Conservation (phyloP, 1,284 basidiomycete species). For the Austroboletus niveus region DNA sequence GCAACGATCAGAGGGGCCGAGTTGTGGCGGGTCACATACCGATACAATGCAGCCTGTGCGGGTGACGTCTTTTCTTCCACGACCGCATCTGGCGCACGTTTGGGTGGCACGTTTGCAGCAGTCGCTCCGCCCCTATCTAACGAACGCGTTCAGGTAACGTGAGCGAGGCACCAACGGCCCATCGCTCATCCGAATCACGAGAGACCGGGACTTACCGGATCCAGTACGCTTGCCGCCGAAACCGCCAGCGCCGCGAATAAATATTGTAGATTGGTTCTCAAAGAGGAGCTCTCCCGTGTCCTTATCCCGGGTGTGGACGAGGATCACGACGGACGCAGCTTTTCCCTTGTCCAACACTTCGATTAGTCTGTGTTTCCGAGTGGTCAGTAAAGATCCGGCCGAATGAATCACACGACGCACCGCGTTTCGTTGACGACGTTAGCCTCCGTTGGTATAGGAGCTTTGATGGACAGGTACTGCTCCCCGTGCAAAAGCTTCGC, state of each 20-base stretch:
- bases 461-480: constrained; percentile 91
- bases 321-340: constrained; percentile 81
- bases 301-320: constrained; percentile 81
- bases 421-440: constrained; percentile 79
- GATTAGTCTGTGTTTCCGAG: constrained; percentile 47
- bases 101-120: constrained; percentile 81
- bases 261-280: constrained; percentile 91
- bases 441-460: constrained; percentile 83
- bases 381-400: constrained; percentile 2
- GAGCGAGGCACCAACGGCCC: background rate
- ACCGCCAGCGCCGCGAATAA: constrained; percentile 92
- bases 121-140: constrained; percentile 89
- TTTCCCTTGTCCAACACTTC: constrained; percentile 92
- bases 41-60: constrained; percentile 88
- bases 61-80: constrained; percentile 83
- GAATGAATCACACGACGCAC: constrained; percentile 35
- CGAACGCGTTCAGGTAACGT: background rate
- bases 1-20: constrained; percentile 4
- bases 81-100: constrained; percentile 80
- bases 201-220: constrained; percentile 47
- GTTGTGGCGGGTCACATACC: constrained; percentile 45
- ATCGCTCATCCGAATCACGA: constrained; percentile 1
- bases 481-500: constrained; percentile 98
- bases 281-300: constrained; percentile 80
- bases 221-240: constrained; percentile 92